A percentile compares a stretch with the other conserved stretches of the same genome.
Evolutionary conservation across 2,329 filamentous ascomycete species (phyloP).

Genomic region (Sclerotinia glacialis): DNA sequence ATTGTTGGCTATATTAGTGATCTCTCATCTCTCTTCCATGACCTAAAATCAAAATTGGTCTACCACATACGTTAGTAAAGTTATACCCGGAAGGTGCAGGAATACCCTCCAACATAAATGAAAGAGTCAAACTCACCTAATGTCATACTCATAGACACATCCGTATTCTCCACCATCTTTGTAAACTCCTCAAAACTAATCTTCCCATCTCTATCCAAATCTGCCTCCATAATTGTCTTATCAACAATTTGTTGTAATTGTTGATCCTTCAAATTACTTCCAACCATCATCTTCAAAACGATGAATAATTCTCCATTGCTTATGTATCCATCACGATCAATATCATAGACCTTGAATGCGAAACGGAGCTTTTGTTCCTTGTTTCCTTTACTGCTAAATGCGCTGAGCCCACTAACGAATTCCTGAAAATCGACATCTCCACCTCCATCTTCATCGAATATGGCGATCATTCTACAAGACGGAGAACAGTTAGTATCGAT

Average conservation of each 20-base stretch:
- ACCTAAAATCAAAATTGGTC: conserved; percentile 34
- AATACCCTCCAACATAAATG: background rate
- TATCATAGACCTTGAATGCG: conserved; percentile 99
- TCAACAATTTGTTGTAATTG: conserved; percentile 99
- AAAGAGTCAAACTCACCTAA: conserved; percentile 52
- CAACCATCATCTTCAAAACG: conserved; percentile 99
- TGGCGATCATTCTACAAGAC: conserved; percentile 82
- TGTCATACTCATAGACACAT: conserved; percentile 73
- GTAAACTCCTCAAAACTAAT: conserved; percentile 99
- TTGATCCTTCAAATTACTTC: conserved; percentile 97
- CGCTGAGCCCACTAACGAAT: conserved; percentile 91
- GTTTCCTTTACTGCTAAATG: conserved; percentile 96
- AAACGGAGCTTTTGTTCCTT: conserved; percentile 98
- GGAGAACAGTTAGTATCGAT: background rate
- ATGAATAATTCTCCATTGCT: conserved; percentile 99
- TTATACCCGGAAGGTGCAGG: background rate
- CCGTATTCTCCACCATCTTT: conserved; percentile 97
- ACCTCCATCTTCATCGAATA: conserved; percentile 97
- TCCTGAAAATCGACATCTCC: conserved; percentile 98
- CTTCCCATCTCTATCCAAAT: conserved; percentile 92
- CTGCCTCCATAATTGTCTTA: conserved; percentile 99
- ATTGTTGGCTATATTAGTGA: background rate
- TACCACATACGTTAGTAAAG: conserved; percentile 24
- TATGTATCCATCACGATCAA: conserved; percentile 97
- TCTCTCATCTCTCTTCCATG: background rate